Percentiles rank a stretch among this genome's conserved stretches.
phyloP scores from a whole-genome alignment of 306 rosid species.

The Alnus rubra region DNA sequence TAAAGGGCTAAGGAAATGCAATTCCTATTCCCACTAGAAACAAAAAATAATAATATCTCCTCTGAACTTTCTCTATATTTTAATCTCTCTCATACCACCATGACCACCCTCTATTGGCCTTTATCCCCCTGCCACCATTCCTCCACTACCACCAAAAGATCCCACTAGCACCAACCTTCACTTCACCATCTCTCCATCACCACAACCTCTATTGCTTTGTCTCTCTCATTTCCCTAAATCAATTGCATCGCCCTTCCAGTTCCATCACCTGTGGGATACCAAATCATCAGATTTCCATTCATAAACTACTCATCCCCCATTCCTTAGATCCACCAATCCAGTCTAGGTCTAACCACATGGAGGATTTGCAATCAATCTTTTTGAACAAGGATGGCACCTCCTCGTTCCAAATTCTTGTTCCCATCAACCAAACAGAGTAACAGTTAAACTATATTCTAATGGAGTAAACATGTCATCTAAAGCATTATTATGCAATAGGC shows the following conservation, averaged over 20 bases:
- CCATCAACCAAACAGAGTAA: neutral
- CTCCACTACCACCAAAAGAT: neutral
- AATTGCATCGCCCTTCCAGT: neutral
- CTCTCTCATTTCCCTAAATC: neutral
- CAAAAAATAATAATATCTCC: neutral
- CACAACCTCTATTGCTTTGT: neutral
- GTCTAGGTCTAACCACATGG: neutral
- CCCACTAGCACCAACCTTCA: neutral
- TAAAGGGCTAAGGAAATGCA: neutral
- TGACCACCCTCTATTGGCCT: neutral
- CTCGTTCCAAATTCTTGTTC: neutral
- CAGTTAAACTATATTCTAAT: no score
- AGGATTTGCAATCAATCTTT: neutral
- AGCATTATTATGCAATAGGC: neutral
- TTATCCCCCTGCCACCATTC: no score
- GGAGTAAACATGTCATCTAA: neutral
- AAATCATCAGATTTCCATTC: neutral
- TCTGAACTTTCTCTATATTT: neutral
- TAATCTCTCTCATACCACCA: neutral
- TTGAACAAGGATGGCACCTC: neutral
- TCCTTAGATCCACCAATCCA: neutral
- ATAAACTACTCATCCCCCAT: neutral
- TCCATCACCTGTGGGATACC: neutral
- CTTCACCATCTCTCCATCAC: neutral
- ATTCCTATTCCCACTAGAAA: neutral